phyloP scores from a whole-genome alignment of 768 basidiomycete genomes.

The Amanita subjunquillea region DNA sequence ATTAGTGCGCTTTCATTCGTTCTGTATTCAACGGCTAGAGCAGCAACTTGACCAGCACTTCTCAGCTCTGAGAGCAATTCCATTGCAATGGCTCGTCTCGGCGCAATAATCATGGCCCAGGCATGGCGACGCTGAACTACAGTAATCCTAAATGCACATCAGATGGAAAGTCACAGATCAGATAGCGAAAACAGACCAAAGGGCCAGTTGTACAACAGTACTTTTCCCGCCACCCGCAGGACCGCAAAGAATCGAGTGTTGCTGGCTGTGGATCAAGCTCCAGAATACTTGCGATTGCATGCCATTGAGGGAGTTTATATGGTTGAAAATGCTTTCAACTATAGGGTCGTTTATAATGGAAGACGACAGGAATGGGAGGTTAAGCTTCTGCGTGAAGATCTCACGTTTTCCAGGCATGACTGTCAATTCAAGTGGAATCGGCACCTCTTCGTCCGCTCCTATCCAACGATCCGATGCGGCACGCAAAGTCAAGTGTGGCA shows the following conservation, averaged over 20 bases:
- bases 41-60: constrained; percentile 22
- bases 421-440: constrained; percentile 53
- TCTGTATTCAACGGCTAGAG: constrained; percentile 26
- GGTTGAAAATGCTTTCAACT: constrained; percentile 35
- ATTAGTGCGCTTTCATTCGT: constrained; percentile 27
- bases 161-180: not conserved
- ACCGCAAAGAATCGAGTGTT: constrained; percentile 65
- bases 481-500: constrained; percentile 62
- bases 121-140: constrained; percentile 28
- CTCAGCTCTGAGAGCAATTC: constrained; percentile 49
- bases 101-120: constrained; percentile 56
- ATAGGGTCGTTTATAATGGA: constrained; percentile 37
- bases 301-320: constrained; percentile 55
- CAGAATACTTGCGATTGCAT: constrained; percentile 90
- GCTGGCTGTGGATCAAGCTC: constrained; percentile 57
- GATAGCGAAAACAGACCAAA: constrained; percentile 45
- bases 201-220: constrained; percentile 52
- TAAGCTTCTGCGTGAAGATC: constrained; percentile 51
- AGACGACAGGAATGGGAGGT: constrained; percentile 65
- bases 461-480: constrained; percentile 90
- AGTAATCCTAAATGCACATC: constrained; percentile 38
- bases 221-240: constrained; percentile 82
- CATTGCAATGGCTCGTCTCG: constrained; percentile 42
- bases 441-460: constrained; percentile 72
- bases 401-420: constrained; percentile 61